phyloP scores from a whole-genome alignment of 345 rosid genomes.

The Carallia pectinifolia region DNA sequence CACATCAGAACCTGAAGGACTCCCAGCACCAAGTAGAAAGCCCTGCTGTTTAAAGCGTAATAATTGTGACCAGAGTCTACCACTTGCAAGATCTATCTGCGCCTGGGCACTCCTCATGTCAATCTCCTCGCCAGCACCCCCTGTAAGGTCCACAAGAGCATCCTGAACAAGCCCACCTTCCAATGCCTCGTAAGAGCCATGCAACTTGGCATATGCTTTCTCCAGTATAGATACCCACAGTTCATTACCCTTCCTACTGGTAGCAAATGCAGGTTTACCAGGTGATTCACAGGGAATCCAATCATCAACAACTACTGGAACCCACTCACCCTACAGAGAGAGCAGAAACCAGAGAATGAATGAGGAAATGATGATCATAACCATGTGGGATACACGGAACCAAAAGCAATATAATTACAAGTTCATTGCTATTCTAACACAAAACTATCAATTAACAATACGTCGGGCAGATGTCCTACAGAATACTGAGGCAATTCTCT shows the following conservation, averaged over 20 bases:
- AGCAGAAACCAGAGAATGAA: slow-evolving; percentile 9
- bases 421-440: no score
- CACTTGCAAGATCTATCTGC: slow-evolving; percentile 99
- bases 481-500: no score
- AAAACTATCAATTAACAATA: no score
- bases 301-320: slow-evolving; percentile 98
- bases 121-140: slow-evolving; percentile 99
- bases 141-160: slow-evolving; percentile 99
- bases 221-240: slow-evolving; percentile 97
- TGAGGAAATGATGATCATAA: no score
- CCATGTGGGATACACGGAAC: no score
- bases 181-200: slow-evolving; percentile 97
- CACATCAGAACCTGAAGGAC: slow-evolving; percentile 99
- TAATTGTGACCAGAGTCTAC: slow-evolving; percentile 98
- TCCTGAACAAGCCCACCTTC: slow-evolving; percentile 99
- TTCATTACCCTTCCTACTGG: slow-evolving; percentile 87
- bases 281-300: slow-evolving; percentile 98
- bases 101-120: slow-evolving; percentile 99
- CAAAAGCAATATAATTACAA: no score
- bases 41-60: slow-evolving; percentile 98
- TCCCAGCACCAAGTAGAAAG: slow-evolving; percentile 98
- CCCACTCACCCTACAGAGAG: slow-evolving; percentile 93
- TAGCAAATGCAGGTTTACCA: slow-evolving; percentile 98
- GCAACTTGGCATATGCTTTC: slow-evolving; percentile 98
- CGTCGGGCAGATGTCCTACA: no score